Conservation (phyloP, 2,329 filamentous ascomycete genomes). For the Fulvia fulva region DNA sequence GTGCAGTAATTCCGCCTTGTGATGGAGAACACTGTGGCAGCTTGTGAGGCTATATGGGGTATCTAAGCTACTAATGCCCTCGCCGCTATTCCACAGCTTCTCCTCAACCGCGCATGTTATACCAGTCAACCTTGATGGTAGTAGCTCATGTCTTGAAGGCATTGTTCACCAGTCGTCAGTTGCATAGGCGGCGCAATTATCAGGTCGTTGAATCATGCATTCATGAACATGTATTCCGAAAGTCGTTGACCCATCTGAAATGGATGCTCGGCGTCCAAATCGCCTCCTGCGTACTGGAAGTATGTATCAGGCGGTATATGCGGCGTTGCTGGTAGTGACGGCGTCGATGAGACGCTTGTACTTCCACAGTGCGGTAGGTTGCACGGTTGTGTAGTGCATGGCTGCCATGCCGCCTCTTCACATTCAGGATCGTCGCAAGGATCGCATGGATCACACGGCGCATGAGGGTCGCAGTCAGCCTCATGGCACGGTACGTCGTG, state of each 20-base stretch:
- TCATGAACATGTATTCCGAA: conserved; percentile 22
- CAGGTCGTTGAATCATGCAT: conserved; percentile 4
- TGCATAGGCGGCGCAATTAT: background rate
- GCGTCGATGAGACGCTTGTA: conserved; percentile 17
- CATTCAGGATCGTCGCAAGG: conserved; percentile 23
- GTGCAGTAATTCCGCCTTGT: too few relatives aligned
- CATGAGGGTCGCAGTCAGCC: conserved; percentile 14
- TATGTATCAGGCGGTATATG: conserved; percentile 16
- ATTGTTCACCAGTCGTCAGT: background rate
- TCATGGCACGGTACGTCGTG: conserved; percentile 16
- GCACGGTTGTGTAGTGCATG: conserved; percentile 18
- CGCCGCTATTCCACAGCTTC: too few relatives aligned
- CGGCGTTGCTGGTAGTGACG: conserved; percentile 21
- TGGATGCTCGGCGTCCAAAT: conserved; percentile 20
- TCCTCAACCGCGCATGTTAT: too few relatives aligned
- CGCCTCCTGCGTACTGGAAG: conserved; percentile 14
- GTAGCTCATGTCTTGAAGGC: too few relatives aligned
- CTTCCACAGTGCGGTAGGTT: conserved; percentile 17
- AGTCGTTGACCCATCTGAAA: conserved; percentile 20
- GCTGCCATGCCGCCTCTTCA: conserved; percentile 15
- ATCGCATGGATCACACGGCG: conserved; percentile 18
- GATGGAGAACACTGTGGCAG: too few relatives aligned
- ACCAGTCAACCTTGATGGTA: too few relatives aligned
- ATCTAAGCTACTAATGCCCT: too few relatives aligned
- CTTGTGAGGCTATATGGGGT: too few relatives aligned